These are phyloP conservation scores for Kwoniella sp. DNA, from an alignment of 768 basidiomycete species.

Conservation along the genomic window DNA sequence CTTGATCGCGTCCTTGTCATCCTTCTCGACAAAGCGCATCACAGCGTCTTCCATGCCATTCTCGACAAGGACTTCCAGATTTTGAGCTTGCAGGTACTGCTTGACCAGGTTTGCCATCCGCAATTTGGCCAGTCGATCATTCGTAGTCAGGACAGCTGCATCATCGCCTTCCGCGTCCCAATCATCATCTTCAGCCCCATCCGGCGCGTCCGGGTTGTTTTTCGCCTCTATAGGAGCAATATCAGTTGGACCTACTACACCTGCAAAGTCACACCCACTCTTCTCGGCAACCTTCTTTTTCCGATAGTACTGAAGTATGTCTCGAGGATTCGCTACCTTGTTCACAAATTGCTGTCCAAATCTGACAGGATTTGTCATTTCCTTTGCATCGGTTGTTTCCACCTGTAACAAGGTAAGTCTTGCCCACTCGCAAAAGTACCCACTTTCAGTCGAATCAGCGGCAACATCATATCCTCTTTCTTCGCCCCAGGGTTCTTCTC, in stretches of 20 bases:
- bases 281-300: constrained; percentile 60
- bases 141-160: constrained; percentile 30
- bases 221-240: constrained; percentile 51
- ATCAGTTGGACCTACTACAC: background rate
- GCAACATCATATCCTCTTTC: constrained; percentile 59
- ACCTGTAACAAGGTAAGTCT: constrained; percentile 58
- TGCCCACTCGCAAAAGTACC: no score
- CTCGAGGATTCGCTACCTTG: constrained; percentile 86
- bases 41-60: constrained; percentile 90
- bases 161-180: constrained; percentile 73
- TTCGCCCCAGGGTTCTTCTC: constrained; percentile 23
- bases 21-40: constrained; percentile 93
- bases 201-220: constrained; percentile 70
- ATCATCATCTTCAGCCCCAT: constrained; percentile 63
- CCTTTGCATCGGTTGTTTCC: constrained; percentile 82
- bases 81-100: constrained; percentile 88
- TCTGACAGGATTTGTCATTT: constrained; percentile 91
- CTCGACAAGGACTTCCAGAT: constrained; percentile 84
- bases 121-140: constrained; percentile 60
- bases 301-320: constrained; percentile 84
- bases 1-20: constrained; percentile 87
- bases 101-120: constrained; percentile 83
- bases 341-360: constrained; percentile 95
- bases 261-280: constrained; percentile 23
- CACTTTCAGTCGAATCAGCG: constrained; percentile 79